Evolutionary conservation across 2,329 filamentous ascomycete species (phyloP).

Genomic region (Gaeumannomyces tritici): DNA sequence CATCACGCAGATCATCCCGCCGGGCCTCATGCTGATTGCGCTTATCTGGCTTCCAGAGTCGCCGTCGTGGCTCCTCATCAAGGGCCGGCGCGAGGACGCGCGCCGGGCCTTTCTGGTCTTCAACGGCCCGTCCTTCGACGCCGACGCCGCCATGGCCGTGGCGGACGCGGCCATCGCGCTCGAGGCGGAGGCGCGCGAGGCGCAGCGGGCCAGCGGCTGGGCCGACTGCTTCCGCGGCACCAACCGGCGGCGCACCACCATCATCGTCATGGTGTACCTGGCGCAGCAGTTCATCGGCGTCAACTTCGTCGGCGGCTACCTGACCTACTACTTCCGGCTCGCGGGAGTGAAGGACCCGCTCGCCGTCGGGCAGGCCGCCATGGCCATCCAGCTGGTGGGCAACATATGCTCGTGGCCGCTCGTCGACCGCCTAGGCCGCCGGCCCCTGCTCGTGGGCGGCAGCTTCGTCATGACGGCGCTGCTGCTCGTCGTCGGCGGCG

Average conservation of each 20-base stretch:
- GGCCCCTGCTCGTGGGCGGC: slow-evolving; percentile 18
- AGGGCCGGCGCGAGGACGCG: slow-evolving; percentile 35
- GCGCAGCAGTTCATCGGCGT: slow-evolving; percentile 20
- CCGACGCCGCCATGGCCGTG: not conserved
- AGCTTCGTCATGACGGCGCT: slow-evolving; percentile 16
- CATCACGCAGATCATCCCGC: slow-evolving; percentile 19
- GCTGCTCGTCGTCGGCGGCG: slow-evolving; percentile 19
- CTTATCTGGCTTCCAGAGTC: slow-evolving; percentile 23
- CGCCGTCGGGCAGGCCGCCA: slow-evolving; percentile 17
- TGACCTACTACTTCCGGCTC: slow-evolving; percentile 19
- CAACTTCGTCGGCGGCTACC: slow-evolving; percentile 18
- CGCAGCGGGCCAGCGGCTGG: not conserved
- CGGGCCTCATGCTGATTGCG: slow-evolving; percentile 13
- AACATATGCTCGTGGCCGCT: slow-evolving; percentile 20
- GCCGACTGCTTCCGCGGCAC: slow-evolving; percentile 5
- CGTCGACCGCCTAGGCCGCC: slow-evolving; percentile 19
- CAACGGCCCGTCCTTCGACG: not conserved
- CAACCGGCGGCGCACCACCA: slow-evolving; percentile 5
- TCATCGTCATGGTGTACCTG: slow-evolving; percentile 20
- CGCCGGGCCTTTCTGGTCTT: not conserved
- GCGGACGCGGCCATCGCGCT: not conserved
- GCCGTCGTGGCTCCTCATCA: slow-evolving; percentile 37
- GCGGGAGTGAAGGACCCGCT: slow-evolving; percentile 18
- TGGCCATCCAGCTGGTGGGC: slow-evolving; percentile 18
- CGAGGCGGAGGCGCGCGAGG: not conserved